phyloP scores from a whole-genome alignment of 164 flowering plant genomes.

The Magnolia changhungtana region DNA sequence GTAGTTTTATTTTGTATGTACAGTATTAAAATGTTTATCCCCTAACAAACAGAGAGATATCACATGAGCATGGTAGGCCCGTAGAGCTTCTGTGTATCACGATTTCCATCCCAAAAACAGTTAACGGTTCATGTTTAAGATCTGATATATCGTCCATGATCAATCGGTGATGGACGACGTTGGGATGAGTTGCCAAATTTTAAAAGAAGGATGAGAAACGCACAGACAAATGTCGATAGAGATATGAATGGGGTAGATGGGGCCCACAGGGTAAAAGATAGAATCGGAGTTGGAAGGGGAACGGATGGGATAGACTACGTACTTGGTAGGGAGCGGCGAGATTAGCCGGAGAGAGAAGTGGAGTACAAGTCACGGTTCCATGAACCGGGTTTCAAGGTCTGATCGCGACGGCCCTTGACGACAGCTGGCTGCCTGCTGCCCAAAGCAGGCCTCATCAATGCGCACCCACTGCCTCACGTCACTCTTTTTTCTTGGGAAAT shows the following conservation, averaged over 20 bases:
- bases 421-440: slow-evolving; percentile 14
- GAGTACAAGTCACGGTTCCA: slow-evolving; percentile 35
- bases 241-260: background rate
- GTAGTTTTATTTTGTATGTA: too few relatives aligned
- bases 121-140: too few relatives aligned
- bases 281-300: background rate
- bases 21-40: too few relatives aligned
- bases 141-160: too few relatives aligned
- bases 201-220: too few relatives aligned
- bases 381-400: slow-evolving; percentile 16
- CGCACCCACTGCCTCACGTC: slow-evolving; percentile 16
- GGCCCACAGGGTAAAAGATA: background rate
- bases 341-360: slow-evolving; percentile 4
- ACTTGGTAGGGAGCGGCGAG: background rate
- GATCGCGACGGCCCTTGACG: slow-evolving; percentile 13
- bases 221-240: too few relatives aligned
- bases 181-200: too few relatives aligned
- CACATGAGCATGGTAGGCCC: too few relatives aligned
- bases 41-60: too few relatives aligned
- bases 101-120: too few relatives aligned
- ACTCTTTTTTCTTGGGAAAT: slow-evolving; percentile 2
- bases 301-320: background rate
- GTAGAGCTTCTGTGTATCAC: too few relatives aligned
- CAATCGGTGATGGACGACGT: too few relatives aligned
- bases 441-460: slow-evolving; percentile 19